Evolutionary conservation across 2,329 filamentous ascomycete species (phyloP).

Genomic region (Escovopsis weberi): DNA sequence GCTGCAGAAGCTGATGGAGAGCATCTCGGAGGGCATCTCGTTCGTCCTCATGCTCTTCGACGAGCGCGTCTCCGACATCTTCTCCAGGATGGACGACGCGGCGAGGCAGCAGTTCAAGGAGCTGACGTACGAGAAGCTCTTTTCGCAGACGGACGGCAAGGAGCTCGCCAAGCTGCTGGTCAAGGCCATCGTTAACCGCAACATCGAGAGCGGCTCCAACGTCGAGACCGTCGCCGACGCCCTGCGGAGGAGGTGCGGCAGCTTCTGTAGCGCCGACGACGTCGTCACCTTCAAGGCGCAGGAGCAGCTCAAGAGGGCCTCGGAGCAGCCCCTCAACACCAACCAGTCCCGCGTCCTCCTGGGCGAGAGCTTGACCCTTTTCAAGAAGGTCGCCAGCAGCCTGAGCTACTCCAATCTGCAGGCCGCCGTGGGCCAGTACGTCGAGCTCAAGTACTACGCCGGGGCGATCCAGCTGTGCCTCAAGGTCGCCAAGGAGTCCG

Average conservation of each 20-base stretch:
- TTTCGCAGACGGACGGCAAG: conserved; percentile 64
- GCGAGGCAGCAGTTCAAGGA: conserved; percentile 55
- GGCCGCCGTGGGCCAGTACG: conserved; percentile 65
- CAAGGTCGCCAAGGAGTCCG: conserved; percentile 66
- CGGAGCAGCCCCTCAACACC: conserved; percentile 60
- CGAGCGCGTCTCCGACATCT: conserved; percentile 80
- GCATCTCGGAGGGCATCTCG: conserved; percentile 90
- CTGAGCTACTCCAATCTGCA: conserved; percentile 70
- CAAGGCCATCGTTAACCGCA: conserved; percentile 95
- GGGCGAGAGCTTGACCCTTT: conserved; percentile 77
- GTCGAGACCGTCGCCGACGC: conserved; percentile 95
- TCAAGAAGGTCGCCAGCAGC: conserved; percentile 75
- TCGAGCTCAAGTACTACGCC: conserved; percentile 74
- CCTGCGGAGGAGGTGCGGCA: conserved; percentile 81
- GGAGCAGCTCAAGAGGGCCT: conserved; percentile 79
- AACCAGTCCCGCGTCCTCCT: conserved; percentile 66
- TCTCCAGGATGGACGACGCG: conserved; percentile 56
- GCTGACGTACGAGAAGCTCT: conserved; percentile 78
- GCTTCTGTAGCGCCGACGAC: conserved; percentile 94
- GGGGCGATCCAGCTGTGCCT: conserved; percentile 83
- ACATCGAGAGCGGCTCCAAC: conserved; percentile 91
- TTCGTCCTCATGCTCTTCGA: conserved; percentile 93
- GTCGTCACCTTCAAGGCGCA: conserved; percentile 98
- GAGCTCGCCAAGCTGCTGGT: conserved; percentile 88
- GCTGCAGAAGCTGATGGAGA: conserved; percentile 69